phyloP scores from a whole-genome alignment of 2,329 filamentous ascomycete species.

The Aspergillus uvarum region DNA sequence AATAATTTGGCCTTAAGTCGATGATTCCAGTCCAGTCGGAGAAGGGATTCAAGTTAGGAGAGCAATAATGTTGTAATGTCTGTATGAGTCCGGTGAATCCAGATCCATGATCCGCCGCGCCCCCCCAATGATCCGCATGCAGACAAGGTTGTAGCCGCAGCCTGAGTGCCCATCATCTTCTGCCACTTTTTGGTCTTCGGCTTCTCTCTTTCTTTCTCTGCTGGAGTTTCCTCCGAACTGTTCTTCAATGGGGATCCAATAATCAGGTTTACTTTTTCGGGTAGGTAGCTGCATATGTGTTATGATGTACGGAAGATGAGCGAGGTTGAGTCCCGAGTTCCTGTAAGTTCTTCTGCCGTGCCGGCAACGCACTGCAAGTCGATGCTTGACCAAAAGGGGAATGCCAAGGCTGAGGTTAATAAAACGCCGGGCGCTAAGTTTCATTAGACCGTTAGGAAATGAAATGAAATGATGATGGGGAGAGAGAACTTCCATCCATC shows the following conservation, averaged over 20 bases:
- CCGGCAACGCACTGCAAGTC: neutral
- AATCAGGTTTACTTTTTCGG: neutral
- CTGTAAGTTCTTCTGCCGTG: neutral
- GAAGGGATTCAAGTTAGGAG: neutral
- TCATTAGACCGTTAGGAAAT: conserved; percentile 4
- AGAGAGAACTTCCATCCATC: neutral
- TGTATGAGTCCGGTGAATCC: neutral
- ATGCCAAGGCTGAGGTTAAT: conserved; percentile 18
- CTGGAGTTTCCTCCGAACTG: neutral
- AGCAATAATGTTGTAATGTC: too few species aligned
- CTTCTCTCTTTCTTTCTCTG: too few species aligned
- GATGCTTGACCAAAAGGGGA: conserved; percentile 2
- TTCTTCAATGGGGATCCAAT: neutral
- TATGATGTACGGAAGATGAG: neutral
- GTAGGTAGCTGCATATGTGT: neutral
- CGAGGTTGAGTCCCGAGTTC: neutral
- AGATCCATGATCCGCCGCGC: neutral
- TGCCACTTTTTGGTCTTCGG: too few species aligned
- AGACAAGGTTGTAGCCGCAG: conserved; percentile 5
- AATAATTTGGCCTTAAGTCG: neutral
- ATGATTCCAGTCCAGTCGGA: neutral
- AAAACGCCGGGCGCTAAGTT: conserved; percentile 12
- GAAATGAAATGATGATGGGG: neutral
- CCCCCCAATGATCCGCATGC: neutral
- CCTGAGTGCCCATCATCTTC: neutral